A percentile compares a stretch with the other conserved stretches of the same genome.
These are phyloP conservation scores for Macrocybe gigantea DNA, from an alignment of 768 basidiomycete species.

Conservation along the genomic window DNA sequence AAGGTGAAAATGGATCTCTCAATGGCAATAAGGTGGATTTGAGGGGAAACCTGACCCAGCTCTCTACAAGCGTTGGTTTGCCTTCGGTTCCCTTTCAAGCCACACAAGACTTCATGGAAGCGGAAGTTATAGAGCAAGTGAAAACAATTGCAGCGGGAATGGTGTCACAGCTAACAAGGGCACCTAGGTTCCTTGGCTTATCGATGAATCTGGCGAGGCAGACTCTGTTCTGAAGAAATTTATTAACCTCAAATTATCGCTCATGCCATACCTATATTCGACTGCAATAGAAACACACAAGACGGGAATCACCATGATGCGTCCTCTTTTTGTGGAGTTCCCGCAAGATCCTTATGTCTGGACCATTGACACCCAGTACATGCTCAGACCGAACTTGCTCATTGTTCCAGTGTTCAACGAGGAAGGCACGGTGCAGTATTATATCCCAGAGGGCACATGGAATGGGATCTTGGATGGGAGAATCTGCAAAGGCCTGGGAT, in stretches of 20 bases:
- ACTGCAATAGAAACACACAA: constrained; percentile 23
- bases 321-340: constrained; percentile 28
- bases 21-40: constrained; percentile 12
- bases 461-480: constrained; percentile 22
- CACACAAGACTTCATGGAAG: constrained; percentile 43
- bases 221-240: constrained; percentile 30
- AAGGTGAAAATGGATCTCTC: not conserved
- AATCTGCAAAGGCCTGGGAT: constrained; percentile 20
- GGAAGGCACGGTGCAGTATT: constrained; percentile 20
- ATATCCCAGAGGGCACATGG: constrained; percentile 25
- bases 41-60: constrained; percentile 31
- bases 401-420: constrained; percentile 25
- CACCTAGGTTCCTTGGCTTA: constrained; percentile 35
- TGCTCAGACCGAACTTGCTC: constrained; percentile 23
- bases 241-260: constrained; percentile 33
- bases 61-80: constrained; percentile 42
- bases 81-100: constrained; percentile 30
- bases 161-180: not conserved
- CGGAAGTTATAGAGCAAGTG: constrained; percentile 36
- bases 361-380: constrained; percentile 27
- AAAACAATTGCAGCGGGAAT: not conserved
- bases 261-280: constrained; percentile 39
- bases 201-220: constrained; percentile 30
- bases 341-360: constrained; percentile 23
- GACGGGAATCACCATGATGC: constrained; percentile 27